phyloP scores from a whole-genome alignment of 768 basidiomycete species.

The Lanmaoa rubissima region DNA sequence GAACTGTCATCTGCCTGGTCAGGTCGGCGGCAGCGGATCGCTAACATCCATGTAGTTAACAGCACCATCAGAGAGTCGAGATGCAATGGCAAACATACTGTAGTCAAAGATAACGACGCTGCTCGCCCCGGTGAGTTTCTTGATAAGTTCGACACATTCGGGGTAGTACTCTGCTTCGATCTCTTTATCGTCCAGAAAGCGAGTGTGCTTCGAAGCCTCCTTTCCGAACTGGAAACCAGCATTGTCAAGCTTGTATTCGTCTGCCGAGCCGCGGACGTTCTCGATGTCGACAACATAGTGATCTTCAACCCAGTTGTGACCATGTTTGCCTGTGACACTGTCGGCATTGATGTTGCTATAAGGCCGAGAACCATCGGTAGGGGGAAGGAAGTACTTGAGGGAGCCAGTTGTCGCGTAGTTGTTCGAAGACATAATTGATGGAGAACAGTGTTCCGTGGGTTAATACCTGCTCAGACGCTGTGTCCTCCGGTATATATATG shows the following conservation, averaged over 20 bases:
- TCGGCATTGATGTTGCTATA: slow-evolving; percentile 21
- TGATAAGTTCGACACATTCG: slow-evolving; percentile 38
- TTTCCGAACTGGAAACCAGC: slow-evolving; percentile 37
- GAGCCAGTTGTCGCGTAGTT: slow-evolving; percentile 17
- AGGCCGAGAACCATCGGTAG: slow-evolving; percentile 18
- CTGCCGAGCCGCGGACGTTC: slow-evolving; percentile 36
- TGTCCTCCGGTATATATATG: slow-evolving; percentile 29
- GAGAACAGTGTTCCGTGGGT: slow-evolving; percentile 24
- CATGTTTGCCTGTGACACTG: slow-evolving; percentile 5
- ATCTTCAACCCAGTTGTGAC: slow-evolving; percentile 25
- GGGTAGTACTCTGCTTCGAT: slow-evolving; percentile 40
- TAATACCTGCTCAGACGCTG: slow-evolving; percentile 25
- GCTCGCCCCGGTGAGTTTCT: slow-evolving; percentile 39
- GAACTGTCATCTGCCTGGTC: slow-evolving; percentile 36
- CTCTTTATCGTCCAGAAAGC: slow-evolving; percentile 36
- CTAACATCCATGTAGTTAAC: slow-evolving; percentile 21
- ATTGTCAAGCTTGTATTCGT: slow-evolving; percentile 30
- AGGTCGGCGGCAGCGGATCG: slow-evolving; percentile 42
- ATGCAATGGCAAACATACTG: slow-evolving; percentile 23
- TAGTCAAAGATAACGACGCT: slow-evolving; percentile 42
- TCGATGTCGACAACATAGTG: slow-evolving; percentile 22
- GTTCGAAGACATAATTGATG: slow-evolving; percentile 9
- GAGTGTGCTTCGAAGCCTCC: slow-evolving; percentile 22
- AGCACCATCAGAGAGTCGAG: background rate
- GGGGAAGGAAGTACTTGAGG: slow-evolving; percentile 19